Base-by-base conservation (phyloP, 208 protist species). In the Trichomonas vaginalis region DNA sequence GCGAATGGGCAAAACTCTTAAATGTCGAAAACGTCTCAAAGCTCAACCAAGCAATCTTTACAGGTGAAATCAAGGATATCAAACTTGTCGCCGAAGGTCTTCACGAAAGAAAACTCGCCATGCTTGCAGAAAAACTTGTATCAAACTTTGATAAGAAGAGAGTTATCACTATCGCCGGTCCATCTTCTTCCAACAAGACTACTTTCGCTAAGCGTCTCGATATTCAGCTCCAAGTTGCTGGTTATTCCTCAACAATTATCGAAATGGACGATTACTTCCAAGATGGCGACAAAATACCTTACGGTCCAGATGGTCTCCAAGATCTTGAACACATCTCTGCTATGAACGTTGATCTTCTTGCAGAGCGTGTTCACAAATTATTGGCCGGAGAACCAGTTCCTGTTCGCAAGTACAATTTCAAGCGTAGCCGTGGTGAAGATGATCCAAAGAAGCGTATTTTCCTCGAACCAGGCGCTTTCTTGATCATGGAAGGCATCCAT, bases 201-300 rank as follows among this genome's bases (percentile, higher is more conserved):
- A 95, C 86, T 17, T 95, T 95, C n/a, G 86, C 86, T 0, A 4
- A 56, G 2, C 9, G 47, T 21, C 35, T 95, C 2, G 86, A 47
- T n/a, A 95, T 95, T 27, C 86, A 95, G 56, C 56, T 95, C 14
- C 23, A 95, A 17, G 46, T 95, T 1, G 40, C n/a, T 95, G 86
- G 86, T 40, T 56, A 61, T 95, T 39, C 35, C 35, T 15, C 86
- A 95, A n/a, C 32, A 23, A 45, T 47, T 61, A 61, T 95, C 15
- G 86, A 95, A 95, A 56, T 95, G 46, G 86, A 95, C n/a, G 86
- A 61, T 56, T 95, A 95, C 27, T 86, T 86, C 79, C 79, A 86
- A 86, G 79, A 86, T 17, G 42, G 35, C 4, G 2, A 8, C 17
- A 86, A 86, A 42, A 86, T 86, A 9, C 79, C 79, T 27, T 4